Conservation (phyloP, 2,329 filamentous ascomycete genomes). For the Fusarium sp. region DNA sequence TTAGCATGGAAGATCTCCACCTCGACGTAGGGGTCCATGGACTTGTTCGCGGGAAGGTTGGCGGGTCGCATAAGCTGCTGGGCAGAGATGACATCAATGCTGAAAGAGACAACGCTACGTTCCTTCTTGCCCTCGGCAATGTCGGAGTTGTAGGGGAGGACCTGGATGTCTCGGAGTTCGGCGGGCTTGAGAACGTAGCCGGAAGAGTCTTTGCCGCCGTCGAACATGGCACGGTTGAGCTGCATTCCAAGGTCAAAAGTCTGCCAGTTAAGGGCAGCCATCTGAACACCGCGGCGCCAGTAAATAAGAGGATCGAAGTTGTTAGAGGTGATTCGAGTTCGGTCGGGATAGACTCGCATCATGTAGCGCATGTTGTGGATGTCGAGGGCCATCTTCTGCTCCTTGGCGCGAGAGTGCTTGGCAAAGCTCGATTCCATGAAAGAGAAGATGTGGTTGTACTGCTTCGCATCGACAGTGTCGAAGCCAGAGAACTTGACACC, state of each 20-base stretch:
- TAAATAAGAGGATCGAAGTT: constrained; percentile 96
- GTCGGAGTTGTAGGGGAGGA: constrained; percentile 63
- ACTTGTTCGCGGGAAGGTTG: constrained; percentile 76
- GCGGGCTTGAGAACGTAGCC: constrained; percentile 95
- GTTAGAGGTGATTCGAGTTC: constrained; percentile 82
- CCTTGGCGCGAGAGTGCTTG: constrained; percentile 79
- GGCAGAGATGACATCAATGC: constrained; percentile 89
- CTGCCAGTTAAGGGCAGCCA: constrained; percentile 98
- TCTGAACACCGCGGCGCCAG: constrained; percentile 96
- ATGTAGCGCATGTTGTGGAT: constrained; percentile 92
- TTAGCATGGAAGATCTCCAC: constrained; percentile 95
- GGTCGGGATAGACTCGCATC: constrained; percentile 94
- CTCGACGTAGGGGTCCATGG: constrained; percentile 92
- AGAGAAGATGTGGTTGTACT: constrained; percentile 94
- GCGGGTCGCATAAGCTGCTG: constrained; percentile 91
- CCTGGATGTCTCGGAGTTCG: constrained; percentile 80
- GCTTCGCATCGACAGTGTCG: constrained; percentile 80
- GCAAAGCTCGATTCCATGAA: constrained; percentile 92
- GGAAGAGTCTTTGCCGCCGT: constrained; percentile 84
- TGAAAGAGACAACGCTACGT: constrained; percentile 85
- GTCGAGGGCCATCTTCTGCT: constrained; percentile 82
- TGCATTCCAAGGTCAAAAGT: constrained; percentile 97
- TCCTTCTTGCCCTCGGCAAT: constrained; percentile 75
- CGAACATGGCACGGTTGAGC: constrained; percentile 97
- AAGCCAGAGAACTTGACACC: constrained; percentile 88